Evolutionary conservation across 129 eudicot genomes (phyloP), one percentile per base, ranked within the genome.

Genomic region (Saposhnikovia divaricata): DNA sequence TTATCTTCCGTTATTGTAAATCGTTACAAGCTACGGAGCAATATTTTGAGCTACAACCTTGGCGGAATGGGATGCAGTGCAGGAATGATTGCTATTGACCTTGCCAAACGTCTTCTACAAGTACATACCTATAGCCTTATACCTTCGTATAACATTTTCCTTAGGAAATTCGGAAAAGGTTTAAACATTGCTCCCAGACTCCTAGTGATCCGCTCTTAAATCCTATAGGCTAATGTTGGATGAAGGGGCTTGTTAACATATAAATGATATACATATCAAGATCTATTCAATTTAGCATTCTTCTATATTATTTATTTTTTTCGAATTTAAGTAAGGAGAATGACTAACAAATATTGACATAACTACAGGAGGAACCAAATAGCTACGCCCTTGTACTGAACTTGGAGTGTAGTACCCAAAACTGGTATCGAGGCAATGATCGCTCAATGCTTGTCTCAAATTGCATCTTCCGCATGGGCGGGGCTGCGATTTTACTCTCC

Each of bases 11-110:
- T 80, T 80, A 81, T 91, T 38, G 89, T 91, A 74, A 91, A 87
- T 61, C 87, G 78, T 2, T 89, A 91, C 80, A 91, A 89, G 85
- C 84, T 91, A n/a, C 87, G 78, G 43, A 87, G 85, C 14, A 47
- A 81, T 74, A 72, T 91, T 42, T 45, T 50, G 7, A 89, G 84
- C 80, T 89, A 87, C 42, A 89, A 87, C 80, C 84, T 91, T 34
- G 65, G 79, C 47, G 97, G 96, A 10, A 90, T 90, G 96, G 96
- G 92, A 15, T 90, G 96, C 81, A 88, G 84, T 69, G 89, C 90
- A 25, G 86, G 92, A 13, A 83, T 88, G 13, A 65, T 50, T 9
- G 86, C 90, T 14, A 77, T 81, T 42, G 92, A 86, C 74, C 87
- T 90, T 39, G 92, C 92, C 40, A 88, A 85, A 70, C 86, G 85